phyloP scores from a whole-genome alignment of 495 filamentous ascomycete species.

The Stereocaulon alpinum region DNA sequence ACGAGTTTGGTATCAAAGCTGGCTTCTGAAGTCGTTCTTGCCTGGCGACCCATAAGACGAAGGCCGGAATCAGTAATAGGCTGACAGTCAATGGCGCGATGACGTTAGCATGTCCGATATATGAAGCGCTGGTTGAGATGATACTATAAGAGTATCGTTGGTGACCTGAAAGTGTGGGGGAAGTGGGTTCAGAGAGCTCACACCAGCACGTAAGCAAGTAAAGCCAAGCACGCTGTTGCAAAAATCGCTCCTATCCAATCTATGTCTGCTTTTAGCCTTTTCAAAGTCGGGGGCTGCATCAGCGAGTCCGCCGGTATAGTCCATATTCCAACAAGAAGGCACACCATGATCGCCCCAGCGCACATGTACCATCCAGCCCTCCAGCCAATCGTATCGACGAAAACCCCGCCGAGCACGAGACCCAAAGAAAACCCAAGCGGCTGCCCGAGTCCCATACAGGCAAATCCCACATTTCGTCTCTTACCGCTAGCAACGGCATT shows the following conservation, averaged over 20 bases:
- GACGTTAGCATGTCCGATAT: slow-evolving; percentile 30
- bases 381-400: slow-evolving; percentile 40
- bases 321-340: slow-evolving; percentile 28
- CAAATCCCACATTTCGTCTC: slow-evolving; percentile 42
- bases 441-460: slow-evolving; percentile 38
- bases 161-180: too few relatives aligned
- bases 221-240: slow-evolving; percentile 32
- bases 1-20: slow-evolving; percentile 44
- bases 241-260: slow-evolving; percentile 43
- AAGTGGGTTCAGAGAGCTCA: too few relatives aligned
- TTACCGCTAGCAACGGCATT: slow-evolving; percentile 33
- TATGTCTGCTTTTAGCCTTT: slow-evolving; percentile 29
- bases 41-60: slow-evolving; percentile 37
- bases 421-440: slow-evolving; percentile 45
- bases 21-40: slow-evolving; percentile 33
- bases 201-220: slow-evolving; percentile 40
- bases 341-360: slow-evolving; percentile 28
- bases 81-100: slow-evolving; percentile 33
- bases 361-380: slow-evolving; percentile 40
- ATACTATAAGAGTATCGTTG: too few relatives aligned
- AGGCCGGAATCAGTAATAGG: slow-evolving; percentile 32
- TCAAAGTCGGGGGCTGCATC: not conserved
- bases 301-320: slow-evolving; percentile 26
- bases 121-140: slow-evolving; percentile 29
- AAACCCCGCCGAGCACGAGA: slow-evolving; percentile 43